Evolutionary conservation across 345 rosid genomes (phyloP).

Genomic region (Mercurialis annua): DNA sequence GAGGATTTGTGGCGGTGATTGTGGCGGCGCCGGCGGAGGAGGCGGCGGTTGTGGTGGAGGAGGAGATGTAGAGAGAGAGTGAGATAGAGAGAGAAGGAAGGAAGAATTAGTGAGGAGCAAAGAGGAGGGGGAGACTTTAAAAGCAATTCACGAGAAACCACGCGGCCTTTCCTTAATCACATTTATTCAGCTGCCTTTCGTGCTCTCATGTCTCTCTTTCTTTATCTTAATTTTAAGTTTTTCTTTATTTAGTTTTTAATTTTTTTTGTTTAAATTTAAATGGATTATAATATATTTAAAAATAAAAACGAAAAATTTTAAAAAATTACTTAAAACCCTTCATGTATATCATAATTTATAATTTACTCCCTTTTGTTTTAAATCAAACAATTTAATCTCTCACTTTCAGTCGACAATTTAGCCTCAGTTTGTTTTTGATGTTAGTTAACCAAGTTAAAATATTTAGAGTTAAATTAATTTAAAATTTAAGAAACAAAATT

Average conservation of each 20-base stretch:
- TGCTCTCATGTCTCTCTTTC: neutral
- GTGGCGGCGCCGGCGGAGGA: neutral
- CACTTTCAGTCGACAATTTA: too few species aligned
- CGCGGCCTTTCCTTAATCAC: slow-evolving; percentile 37
- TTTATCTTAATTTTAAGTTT: neutral
- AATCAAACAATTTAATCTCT: too few species aligned
- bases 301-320: too few species aligned
- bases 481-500: too few species aligned
- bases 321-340: too few species aligned
- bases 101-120: slow-evolving; percentile 7
- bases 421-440: too few species aligned
- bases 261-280: neutral
- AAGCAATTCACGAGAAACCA: slow-evolving; percentile 39
- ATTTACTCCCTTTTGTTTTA: too few species aligned
- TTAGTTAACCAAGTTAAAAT: too few species aligned
- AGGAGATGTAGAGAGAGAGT: slow-evolving; percentile 8
- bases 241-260: neutral
- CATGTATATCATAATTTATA: too few species aligned
- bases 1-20: neutral
- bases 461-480: too few species aligned
- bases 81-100: neutral
- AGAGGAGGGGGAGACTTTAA: slow-evolving; percentile 17
- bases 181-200: slow-evolving; percentile 16
- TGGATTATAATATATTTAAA: neutral
- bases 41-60: neutral